phyloP scores from a whole-genome alignment of 345 rosid genomes.

The Euphorbia pulcherrima region DNA sequence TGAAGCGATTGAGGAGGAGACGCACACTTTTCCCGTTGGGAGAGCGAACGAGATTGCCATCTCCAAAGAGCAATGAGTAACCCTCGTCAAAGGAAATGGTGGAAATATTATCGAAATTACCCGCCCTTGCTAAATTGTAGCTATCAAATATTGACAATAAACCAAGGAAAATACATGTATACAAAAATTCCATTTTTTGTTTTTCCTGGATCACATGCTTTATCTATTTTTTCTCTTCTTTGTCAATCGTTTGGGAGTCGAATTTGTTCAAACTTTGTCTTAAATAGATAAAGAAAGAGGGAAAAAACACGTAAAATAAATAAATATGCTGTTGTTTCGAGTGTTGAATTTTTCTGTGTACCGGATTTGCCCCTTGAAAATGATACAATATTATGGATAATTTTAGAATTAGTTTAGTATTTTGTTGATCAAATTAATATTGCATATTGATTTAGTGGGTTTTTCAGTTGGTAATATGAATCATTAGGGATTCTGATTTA shows the following conservation, averaged over 20 bases:
- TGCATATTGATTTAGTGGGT: background rate
- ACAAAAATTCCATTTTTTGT: background rate
- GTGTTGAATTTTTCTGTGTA: too few relatives aligned
- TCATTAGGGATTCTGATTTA: background rate
- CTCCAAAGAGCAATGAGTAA: constrained; percentile 78
- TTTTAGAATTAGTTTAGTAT: too few relatives aligned
- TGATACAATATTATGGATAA: too few relatives aligned
- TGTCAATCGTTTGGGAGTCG: background rate
- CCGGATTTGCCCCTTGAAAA: too few relatives aligned
- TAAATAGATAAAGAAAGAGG: background rate
- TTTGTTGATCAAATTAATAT: too few relatives aligned
- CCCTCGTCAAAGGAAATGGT: constrained; percentile 73
- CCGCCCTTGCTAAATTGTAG: background rate
- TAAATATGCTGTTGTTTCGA: too few relatives aligned
- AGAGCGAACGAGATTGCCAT: constrained; percentile 69
- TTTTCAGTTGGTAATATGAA: background rate
- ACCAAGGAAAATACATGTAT: background rate
- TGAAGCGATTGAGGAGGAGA: constrained; percentile 73
- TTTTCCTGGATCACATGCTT: background rate
- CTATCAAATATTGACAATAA: background rate
- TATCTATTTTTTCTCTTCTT: background rate
- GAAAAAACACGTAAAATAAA: too few relatives aligned
- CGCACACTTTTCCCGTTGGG: constrained; percentile 69
- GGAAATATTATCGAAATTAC: constrained; percentile 46
- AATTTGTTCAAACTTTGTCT: background rate